These are phyloP conservation scores for Gentiana straminea DNA, from an alignment of 257 asterid genomes.

Conservation along the genomic window DNA sequence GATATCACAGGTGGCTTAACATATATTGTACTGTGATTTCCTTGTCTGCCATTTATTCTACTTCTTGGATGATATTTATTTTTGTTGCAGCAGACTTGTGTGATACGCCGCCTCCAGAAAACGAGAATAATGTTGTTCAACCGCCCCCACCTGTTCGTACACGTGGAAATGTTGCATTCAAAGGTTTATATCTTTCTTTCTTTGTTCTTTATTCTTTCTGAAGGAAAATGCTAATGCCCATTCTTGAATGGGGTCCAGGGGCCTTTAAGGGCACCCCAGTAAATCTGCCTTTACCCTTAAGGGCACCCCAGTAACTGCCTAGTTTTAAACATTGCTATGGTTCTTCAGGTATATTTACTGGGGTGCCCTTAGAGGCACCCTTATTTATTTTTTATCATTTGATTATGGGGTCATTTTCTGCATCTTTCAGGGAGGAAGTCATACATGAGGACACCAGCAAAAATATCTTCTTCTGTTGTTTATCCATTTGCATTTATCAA, in stretches of 20 bases:
- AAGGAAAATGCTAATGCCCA: not conserved
- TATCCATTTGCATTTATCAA: constrained; percentile 27
- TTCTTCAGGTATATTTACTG: not conserved
- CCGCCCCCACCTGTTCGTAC: constrained; percentile 2
- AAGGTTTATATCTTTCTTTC: constrained; percentile 12
- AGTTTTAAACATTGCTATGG: not conserved
- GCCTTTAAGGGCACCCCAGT: too few relatives aligned
- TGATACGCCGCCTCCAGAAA: constrained; percentile 3
- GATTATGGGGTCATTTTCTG: not conserved
- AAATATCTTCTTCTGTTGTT: constrained; percentile 18
- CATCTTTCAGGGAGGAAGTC: constrained; percentile 20
- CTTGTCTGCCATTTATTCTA: not conserved
- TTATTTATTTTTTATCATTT: not conserved
- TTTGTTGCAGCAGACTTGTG: not conserved
- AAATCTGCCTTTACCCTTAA: too few relatives aligned
- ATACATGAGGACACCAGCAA: constrained; percentile 3
- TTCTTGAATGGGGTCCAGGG: not conserved
- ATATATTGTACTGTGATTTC: not conserved
- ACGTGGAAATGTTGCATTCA: constrained; percentile 7
- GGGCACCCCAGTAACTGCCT: too few relatives aligned
- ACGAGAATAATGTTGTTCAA: constrained; percentile 3
- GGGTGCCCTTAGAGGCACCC: not conserved
- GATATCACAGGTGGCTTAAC: constrained; percentile 12
- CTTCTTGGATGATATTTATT: not conserved
- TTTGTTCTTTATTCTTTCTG: not conserved